Conservation (phyloP, 257 asterid species). For the Ilex aquifolium region DNA sequence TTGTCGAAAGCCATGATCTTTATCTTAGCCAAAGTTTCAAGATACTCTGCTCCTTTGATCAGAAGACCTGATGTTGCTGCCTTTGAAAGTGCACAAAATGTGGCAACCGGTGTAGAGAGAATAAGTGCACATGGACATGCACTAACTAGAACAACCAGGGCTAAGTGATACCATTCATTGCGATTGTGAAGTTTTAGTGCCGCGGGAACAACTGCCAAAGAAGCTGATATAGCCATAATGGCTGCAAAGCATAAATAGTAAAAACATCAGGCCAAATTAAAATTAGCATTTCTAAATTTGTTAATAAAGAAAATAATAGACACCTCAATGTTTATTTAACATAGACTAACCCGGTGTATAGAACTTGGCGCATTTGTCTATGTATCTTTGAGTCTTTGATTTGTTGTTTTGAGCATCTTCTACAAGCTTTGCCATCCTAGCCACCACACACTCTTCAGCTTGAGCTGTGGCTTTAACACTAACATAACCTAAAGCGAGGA, state of each 20-base stretch:
- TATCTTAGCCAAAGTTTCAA: conserved; percentile 62
- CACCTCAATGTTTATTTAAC: background rate
- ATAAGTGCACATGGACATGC: conserved; percentile 92
- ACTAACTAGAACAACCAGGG: conserved; percentile 74
- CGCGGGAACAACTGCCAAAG: conserved; percentile 55
- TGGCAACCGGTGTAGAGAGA: conserved; percentile 85
- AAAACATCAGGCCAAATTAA: background rate
- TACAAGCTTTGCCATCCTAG: conserved; percentile 78
- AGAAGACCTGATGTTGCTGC: conserved; percentile 79
- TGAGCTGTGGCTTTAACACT: conserved; percentile 51
- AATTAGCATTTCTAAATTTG: background rate
- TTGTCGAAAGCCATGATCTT: conserved; percentile 85
- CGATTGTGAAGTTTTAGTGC: conserved; percentile 36
- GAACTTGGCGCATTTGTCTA: conserved; percentile 81
- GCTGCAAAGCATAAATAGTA: conserved; percentile 33
- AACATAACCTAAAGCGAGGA: conserved; percentile 44
- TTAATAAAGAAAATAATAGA: too few relatives aligned
- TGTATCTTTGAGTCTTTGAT: conserved; percentile 58
- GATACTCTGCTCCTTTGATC: conserved; percentile 73
- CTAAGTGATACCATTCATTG: conserved; percentile 64
- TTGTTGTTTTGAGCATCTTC: conserved; percentile 87
- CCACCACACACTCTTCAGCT: conserved; percentile 75
- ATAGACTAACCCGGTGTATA: conserved; percentile 71
- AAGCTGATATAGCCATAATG: conserved; percentile 43
- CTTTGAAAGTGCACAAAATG: conserved; percentile 77